Evolutionary conservation across 1,284 basidiomycete genomes (phyloP), one percentile per base, ranked within the genome.

Genomic region (Ustilago sp.): DNA sequence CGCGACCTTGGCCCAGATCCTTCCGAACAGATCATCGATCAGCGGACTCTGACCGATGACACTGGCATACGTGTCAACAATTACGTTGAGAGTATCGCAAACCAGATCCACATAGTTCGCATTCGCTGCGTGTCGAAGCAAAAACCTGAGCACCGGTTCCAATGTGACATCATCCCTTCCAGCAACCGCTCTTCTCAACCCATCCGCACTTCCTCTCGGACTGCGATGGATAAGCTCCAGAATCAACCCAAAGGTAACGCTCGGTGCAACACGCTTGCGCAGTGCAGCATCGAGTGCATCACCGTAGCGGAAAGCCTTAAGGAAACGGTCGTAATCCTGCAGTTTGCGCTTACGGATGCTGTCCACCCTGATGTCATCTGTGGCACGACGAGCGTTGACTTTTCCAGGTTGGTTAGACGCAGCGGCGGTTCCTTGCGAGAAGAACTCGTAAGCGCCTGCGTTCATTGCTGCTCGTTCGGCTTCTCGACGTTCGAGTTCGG

Each of bases 261-360:
- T 63, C 0, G 83, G 77, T 0, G 77, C 66, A 1, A 83, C 78
- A 12, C 79, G 80, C 35, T 81, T 80, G 23, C 81, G 78, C 8
- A 85, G 53, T n/a, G 77, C 74, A 5, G 82, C 83, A 56, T 85
- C 95, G 47, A 99, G 88, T 1, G 97, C 97, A 55, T 95, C 95
- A 17, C 92, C 92, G 86, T 99, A 99, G 83, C 94, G 93, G 90
- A 99, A 99, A 36, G 88, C 89, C 87, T 98, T 98, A 65, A 99
- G 89, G 68, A 93, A 88, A 77, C 90, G 90, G 86, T 99, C 97
- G 87, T 98, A 98, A 68, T 93, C 92, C 85, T 90, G 92, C 58
- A 99, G 87, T 64, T 91, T 90, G 80, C 91, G 91, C 79, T 89
- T 90, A 47, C 93, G 89, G 81, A 91, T 90, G 57, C 89, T 91